phyloP scores from a whole-genome alignment of 768 basidiomycete genomes.

The Lentinula detonsa region DNA sequence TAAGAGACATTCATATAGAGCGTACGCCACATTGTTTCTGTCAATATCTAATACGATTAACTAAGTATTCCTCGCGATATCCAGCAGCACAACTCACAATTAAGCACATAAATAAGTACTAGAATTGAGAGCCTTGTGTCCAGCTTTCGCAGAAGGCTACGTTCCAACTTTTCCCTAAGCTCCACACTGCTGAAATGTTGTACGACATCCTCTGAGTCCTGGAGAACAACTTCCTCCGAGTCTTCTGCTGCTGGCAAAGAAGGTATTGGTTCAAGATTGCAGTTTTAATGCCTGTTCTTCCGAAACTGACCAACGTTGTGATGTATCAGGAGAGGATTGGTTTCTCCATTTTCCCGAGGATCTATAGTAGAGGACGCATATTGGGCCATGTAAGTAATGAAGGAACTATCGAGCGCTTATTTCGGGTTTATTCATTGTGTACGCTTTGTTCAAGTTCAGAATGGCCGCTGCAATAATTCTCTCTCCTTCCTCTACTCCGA shows the following conservation, averaged over 20 bases:
- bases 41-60: slow-evolving; percentile 43
- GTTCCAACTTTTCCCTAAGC: not conserved
- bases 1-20: slow-evolving; percentile 8
- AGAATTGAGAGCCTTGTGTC: slow-evolving; percentile 45
- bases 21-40: slow-evolving; percentile 63
- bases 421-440: not conserved
- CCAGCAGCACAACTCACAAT: slow-evolving; percentile 37
- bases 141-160: slow-evolving; percentile 37
- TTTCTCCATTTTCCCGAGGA: too few relatives aligned
- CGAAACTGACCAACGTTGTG: not conserved
- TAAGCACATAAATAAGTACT: slow-evolving; percentile 41
- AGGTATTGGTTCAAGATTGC: too few relatives aligned
- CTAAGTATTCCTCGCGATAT: not conserved
- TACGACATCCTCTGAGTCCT: not conserved
- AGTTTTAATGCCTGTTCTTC: too few relatives aligned
- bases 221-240: not conserved
- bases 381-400: not conserved
- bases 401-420: too few relatives aligned
- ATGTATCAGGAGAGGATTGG: too few relatives aligned
- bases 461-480: slow-evolving; percentile 41
- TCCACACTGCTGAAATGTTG: not conserved
- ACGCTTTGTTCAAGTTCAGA: not conserved
- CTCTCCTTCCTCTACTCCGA: slow-evolving; percentile 37
- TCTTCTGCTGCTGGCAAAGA: not conserved
- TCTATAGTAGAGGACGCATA: too few relatives aligned